Conservation (phyloP, 192 early-diverging fungal genomes). For the Gaertneriomyces sp. region DNA sequence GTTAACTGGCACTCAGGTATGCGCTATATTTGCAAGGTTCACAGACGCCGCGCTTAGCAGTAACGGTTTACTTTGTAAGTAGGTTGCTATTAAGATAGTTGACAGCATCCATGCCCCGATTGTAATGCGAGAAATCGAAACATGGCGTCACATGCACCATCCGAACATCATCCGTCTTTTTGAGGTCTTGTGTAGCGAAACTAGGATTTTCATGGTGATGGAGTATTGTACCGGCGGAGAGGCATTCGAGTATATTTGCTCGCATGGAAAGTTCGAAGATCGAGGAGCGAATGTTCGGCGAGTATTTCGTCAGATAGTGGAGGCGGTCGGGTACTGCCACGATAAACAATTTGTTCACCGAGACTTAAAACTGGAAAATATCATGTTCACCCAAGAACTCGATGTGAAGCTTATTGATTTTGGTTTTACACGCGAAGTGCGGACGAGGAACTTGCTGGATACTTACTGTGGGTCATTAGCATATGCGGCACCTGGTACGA, state of each 20-base stretch:
- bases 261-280: constrained; percentile 59
- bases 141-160: constrained; percentile 70
- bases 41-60: no score
- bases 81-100: constrained; percentile 57
- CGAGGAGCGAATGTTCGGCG: constrained; percentile 20
- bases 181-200: constrained; percentile 71
- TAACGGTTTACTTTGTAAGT: neutral
- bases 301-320: constrained; percentile 46
- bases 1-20: constrained; percentile 44
- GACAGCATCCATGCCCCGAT: constrained; percentile 48
- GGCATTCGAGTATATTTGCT: constrained; percentile 79
- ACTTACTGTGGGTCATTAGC: constrained; percentile 61
- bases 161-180: constrained; percentile 75
- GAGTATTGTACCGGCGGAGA: constrained; percentile 77
- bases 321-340: constrained; percentile 52
- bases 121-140: constrained; percentile 52
- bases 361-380: constrained; percentile 95
- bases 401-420: constrained; percentile 97
- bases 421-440: constrained; percentile 55
- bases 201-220: constrained; percentile 73
- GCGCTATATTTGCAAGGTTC: neutral
- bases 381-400: constrained; percentile 77
- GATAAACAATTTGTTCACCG: constrained; percentile 55
- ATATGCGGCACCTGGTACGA: constrained; percentile 72
- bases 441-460: constrained; percentile 39